phyloP scores from a whole-genome alignment of 176 grass and related monocot species.

The barley (Hordeum vulgare) region DNA sequence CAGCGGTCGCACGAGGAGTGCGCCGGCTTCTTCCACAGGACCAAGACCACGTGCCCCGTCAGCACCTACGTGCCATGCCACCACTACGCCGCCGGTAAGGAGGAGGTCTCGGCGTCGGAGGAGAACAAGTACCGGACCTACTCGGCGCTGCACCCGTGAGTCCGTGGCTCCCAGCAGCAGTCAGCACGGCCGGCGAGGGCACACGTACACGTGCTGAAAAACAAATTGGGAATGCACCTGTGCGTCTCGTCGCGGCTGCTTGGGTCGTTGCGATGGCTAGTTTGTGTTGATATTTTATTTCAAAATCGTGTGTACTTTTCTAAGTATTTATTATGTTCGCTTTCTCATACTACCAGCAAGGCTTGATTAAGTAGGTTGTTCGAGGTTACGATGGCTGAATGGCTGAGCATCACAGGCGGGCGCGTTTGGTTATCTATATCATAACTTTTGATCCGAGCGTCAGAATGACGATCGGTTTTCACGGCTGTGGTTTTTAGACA shows the following conservation, averaged over 20 bases:
- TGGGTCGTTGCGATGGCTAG: slow-evolving; percentile 6
- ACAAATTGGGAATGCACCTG: neutral
- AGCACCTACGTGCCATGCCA: slow-evolving; percentile 41
- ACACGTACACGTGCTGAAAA: neutral
- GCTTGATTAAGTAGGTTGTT: too few species aligned
- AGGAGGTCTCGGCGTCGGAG: neutral
- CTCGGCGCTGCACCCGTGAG: slow-evolving; percentile 40
- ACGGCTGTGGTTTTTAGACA: too few species aligned
- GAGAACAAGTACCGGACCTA: slow-evolving; percentile 37
- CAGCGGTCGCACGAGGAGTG: slow-evolving; percentile 77
- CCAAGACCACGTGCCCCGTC: slow-evolving; percentile 43
- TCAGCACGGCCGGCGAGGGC: neutral
- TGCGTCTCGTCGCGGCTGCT: slow-evolving; percentile 17
- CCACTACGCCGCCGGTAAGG: neutral
- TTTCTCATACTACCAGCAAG: neutral
- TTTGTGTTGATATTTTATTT: slow-evolving; percentile 6
- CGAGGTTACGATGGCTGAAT: too few species aligned
- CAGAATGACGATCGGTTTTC: too few species aligned
- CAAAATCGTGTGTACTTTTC: neutral
- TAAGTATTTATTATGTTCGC: neutral
- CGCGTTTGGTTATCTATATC: too few species aligned
- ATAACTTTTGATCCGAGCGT: too few species aligned
- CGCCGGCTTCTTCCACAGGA: slow-evolving; percentile 35
- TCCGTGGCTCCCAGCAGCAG: neutral
- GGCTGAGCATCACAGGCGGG: too few species aligned